phyloP scores from a whole-genome alignment of 2,329 filamentous ascomycete genomes.

The Parascedosporium putredinis region DNA sequence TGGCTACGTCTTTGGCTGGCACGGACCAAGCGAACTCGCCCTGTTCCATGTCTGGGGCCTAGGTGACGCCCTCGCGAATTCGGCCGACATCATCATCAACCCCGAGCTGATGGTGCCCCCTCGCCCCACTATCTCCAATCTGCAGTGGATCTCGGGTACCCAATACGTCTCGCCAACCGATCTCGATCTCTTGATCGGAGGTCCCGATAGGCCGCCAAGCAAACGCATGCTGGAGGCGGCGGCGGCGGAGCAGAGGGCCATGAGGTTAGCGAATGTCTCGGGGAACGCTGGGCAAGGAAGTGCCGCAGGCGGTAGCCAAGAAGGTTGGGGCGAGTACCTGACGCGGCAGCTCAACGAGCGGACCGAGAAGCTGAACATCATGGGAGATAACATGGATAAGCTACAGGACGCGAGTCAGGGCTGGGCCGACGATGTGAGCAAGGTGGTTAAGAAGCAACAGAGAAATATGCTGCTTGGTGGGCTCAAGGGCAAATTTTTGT shows the following conservation, averaged over 20 bases:
- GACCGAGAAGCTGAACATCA: constrained; percentile 74
- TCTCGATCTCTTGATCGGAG: constrained; percentile 82
- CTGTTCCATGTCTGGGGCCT: constrained; percentile 78
- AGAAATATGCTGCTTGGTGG: constrained; percentile 67
- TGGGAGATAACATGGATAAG: constrained; percentile 76
- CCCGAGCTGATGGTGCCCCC: constrained; percentile 62
- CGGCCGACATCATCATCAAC: constrained; percentile 69
- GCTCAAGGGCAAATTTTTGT: constrained; percentile 48
- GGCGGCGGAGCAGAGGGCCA: constrained; percentile 60
- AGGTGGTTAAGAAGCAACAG: constrained; percentile 82
- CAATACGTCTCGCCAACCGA: constrained; percentile 82
- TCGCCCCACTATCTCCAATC: constrained; percentile 83
- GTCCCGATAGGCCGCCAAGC: constrained; percentile 75
- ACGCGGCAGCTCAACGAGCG: constrained; percentile 79
- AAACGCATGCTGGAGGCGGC: constrained; percentile 80
- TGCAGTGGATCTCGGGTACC: constrained; percentile 95
- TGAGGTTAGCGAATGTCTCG: constrained; percentile 25
- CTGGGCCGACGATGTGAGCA: constrained; percentile 81
- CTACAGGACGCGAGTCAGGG: constrained; percentile 70
- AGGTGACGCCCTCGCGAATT: constrained; percentile 51
- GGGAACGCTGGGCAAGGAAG: constrained; percentile 13
- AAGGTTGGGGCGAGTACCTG: constrained; percentile 71
- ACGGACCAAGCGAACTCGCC: constrained; percentile 74
- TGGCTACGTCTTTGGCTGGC: constrained; percentile 81
- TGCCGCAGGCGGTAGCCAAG: constrained; percentile 26